Evolutionary conservation across 768 basidiomycete species (phyloP).

Genomic region (Amanita thiersii): DNA sequence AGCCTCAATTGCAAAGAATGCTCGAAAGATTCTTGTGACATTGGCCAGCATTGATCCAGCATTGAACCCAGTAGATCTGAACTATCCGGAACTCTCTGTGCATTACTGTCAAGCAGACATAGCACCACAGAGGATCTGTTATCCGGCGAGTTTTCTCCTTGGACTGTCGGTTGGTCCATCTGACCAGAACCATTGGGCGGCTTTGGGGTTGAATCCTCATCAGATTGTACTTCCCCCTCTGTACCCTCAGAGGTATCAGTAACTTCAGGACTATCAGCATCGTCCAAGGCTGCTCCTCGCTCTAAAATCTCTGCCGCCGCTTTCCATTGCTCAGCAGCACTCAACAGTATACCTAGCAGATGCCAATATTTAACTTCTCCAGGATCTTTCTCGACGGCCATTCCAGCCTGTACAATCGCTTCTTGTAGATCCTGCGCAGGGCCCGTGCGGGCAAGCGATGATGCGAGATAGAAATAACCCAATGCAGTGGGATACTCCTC

Average conservation of each 20-base stretch:
- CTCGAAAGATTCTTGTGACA: conserved; percentile 59
- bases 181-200: no score
- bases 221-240: no score
- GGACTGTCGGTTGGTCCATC: background rate
- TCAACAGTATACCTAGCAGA: conserved; percentile 76
- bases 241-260: conserved; percentile 15
- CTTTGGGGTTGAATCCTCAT: no score
- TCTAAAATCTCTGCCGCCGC: conserved; percentile 74
- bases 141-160: conserved; percentile 2
- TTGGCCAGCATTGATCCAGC: conserved; percentile 26
- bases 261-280: conserved; percentile 18
- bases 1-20: conserved; percentile 79
- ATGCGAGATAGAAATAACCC: conserved; percentile 74
- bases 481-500: conserved; percentile 40
- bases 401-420: conserved; percentile 59
- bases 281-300: conserved; percentile 57
- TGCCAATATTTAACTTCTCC: conserved; percentile 78
- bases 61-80: conserved; percentile 17
- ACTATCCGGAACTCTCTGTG: conserved; percentile 29
- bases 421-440: conserved; percentile 55
- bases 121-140: background rate
- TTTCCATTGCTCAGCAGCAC: conserved; percentile 69
- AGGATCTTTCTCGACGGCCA: conserved; percentile 66
- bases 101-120: conserved; percentile 21
- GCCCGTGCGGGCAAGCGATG: conserved; percentile 60